A percentile compares a stretch with the other conserved stretches of the same genome.
These are phyloP conservation scores for Komagataella mondaviorum DNA, from an alignment of 805 yeast genomes.

Conservation along the genomic window DNA sequence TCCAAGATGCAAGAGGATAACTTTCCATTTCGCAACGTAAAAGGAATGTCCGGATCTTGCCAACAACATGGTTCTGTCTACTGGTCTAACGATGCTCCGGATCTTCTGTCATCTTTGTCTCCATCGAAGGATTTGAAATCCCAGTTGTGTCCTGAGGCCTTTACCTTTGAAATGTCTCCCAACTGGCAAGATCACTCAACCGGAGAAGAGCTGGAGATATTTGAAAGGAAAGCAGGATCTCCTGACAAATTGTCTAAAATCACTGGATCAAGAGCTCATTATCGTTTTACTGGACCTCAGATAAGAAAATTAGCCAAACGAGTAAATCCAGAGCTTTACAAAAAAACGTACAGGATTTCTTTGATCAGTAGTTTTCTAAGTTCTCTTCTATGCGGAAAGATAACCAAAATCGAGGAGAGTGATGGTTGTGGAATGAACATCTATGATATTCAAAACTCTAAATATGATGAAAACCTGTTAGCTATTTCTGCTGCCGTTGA, in stretches of 20 bases:
- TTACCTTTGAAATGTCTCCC: slow-evolving; percentile 57
- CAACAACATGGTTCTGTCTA: slow-evolving; percentile 90
- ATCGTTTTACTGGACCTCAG: slow-evolving; percentile 87
- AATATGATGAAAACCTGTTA: slow-evolving; percentile 45
- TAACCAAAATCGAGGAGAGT: slow-evolving; percentile 59
- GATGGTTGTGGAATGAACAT: slow-evolving; percentile 94
- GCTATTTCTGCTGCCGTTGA: slow-evolving; percentile 40
- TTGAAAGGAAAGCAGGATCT: slow-evolving; percentile 55
- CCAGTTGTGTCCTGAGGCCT: slow-evolving; percentile 36
- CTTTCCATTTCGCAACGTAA: slow-evolving; percentile 47
- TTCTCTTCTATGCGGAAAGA: slow-evolving; percentile 50
- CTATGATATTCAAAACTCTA: slow-evolving; percentile 49
- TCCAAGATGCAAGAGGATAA: slow-evolving; percentile 29
- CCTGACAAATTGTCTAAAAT: slow-evolving; percentile 40
- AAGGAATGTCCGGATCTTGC: slow-evolving; percentile 70
- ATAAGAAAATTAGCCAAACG: slow-evolving; percentile 57
- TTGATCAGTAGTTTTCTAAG: slow-evolving; percentile 72
- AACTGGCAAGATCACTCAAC: slow-evolving; percentile 97
- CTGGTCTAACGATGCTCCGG: slow-evolving; percentile 44
- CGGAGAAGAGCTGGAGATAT: slow-evolving; percentile 44
- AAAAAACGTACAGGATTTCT: slow-evolving; percentile 46
- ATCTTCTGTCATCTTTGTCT: slow-evolving; percentile 24
- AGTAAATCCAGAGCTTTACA: slow-evolving; percentile 35
- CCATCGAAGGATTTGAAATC: slow-evolving; percentile 21
- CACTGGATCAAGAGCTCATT: slow-evolving; percentile 83